Evolutionary conservation across 139 green algal species (phyloP).

Genomic region (Coccomyxa sp.): DNA sequence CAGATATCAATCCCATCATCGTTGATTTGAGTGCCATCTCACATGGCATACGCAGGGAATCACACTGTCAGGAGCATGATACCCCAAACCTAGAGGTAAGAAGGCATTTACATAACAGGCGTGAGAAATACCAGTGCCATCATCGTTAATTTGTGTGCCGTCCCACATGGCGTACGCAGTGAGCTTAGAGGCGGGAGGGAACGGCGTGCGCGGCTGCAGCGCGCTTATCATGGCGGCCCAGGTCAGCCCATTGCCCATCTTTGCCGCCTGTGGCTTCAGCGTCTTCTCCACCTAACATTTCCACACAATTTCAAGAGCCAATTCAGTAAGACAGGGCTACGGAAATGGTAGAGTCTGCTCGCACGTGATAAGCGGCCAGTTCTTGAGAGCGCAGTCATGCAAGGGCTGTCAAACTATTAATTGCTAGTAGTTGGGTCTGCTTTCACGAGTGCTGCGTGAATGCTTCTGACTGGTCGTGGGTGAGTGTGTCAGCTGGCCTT

Average conservation of each 20-base stretch:
- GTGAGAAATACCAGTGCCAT: not conserved
- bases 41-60: no score
- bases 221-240: not conserved
- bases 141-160: conserved; percentile 7
- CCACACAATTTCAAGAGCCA: not conserved
- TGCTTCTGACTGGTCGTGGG: no score
- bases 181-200: conserved; percentile 9
- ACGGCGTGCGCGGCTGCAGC: not conserved
- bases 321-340: not conserved
- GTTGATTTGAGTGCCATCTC: no score
- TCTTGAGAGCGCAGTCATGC: not conserved
- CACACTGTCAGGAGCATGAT: no score
- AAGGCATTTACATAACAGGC: no score
- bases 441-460: no score
- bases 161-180: conserved; percentile 34
- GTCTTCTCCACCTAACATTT: not conserved
- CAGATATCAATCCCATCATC: no score
- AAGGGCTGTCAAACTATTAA: not conserved
- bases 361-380: not conserved
- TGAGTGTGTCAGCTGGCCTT: no score
- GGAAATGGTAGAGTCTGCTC: not conserved
- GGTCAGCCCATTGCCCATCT: not conserved
- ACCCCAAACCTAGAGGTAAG: no score
- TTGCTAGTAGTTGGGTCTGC: not conserved
- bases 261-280: not conserved